phyloP scores from a whole-genome alignment of 306 rosid species.

The Pterocarpus santalinus region DNA sequence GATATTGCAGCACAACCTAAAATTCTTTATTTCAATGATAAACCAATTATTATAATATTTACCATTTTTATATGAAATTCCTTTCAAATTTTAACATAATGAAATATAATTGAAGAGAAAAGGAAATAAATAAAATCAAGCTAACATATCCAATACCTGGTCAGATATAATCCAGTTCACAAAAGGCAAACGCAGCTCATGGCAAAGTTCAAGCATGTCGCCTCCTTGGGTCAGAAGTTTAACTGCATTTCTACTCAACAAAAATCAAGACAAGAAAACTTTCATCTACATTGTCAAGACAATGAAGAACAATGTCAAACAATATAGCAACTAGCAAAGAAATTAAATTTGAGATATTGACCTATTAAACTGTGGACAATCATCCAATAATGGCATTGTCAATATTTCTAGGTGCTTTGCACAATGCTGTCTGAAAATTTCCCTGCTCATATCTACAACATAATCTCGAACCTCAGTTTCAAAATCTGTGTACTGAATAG shows the following conservation, averaged over 20 bases:
- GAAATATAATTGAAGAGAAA: slow-evolving; percentile 10
- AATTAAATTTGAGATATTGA: slow-evolving; percentile 46
- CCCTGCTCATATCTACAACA: slow-evolving; percentile 74
- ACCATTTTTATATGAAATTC: slow-evolving; percentile 32
- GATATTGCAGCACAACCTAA: neutral
- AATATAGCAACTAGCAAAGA: slow-evolving; percentile 18
- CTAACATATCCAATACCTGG: slow-evolving; percentile 66
- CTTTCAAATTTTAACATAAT: slow-evolving; percentile 24
- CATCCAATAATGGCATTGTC: slow-evolving; percentile 77
- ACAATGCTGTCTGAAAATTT: slow-evolving; percentile 84
- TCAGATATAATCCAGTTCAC: slow-evolving; percentile 75
- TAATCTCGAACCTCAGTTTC: slow-evolving; percentile 87
- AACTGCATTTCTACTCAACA: slow-evolving; percentile 78
- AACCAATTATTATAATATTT: slow-evolving; percentile 38
- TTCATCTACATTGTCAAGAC: slow-evolving; percentile 31
- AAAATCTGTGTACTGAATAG: slow-evolving; percentile 72
- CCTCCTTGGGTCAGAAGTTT: slow-evolving; percentile 95
- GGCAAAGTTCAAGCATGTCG: slow-evolving; percentile 93
- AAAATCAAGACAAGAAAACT: slow-evolving; percentile 49
- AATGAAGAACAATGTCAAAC: slow-evolving; percentile 28
- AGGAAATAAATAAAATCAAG: slow-evolving; percentile 25
- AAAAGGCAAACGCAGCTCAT: slow-evolving; percentile 90
- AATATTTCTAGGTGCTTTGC: slow-evolving; percentile 85
- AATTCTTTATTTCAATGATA: slow-evolving; percentile 23
- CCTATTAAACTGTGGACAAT: slow-evolving; percentile 79